Evolutionary conservation across 2,329 filamentous ascomycete genomes (phyloP), one percentile per base, ranked within the genome.

Genomic region (Cylindrodendrum hubeiense): DNA sequence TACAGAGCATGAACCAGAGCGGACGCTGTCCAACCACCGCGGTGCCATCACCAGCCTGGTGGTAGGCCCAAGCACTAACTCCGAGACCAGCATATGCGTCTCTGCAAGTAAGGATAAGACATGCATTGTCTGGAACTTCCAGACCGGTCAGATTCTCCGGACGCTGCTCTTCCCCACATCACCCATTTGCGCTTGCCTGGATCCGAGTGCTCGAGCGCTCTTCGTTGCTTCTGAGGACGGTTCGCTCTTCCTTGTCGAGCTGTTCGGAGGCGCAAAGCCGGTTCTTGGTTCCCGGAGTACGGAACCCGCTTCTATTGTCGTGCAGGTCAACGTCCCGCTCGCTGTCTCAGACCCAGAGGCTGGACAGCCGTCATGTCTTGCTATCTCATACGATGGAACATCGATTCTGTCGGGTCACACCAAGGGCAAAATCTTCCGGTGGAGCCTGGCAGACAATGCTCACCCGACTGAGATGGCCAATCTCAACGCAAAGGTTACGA

Each of bases 111-210:
- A 89, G 72, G 96, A 98, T 81, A 95, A 93, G 80, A 96, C 93
- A 8, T 93, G 93, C 72, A 91, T 97, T 74, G 85, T 97, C 65
- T 99, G 96, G 96, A 95, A 98, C 80, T 97, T 97, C 77, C 89
- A 90, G 67, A 93, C 89, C 1, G 93, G 93, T 41, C 87, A 89
- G 65, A 84, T 91, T 12, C 82, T 98, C 62, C 89, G 95, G 46
- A 98, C 94, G 4, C 89, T 97, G 69, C 85, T 98, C 43, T 89
- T 98, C 61, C 89, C 93, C 2, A 85, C 86, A n/a, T 83, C 87
- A 19, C 93, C 95, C 17, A 84, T 91, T 30, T 94, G 91, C 72
- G 78, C 95, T 34, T 83, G 88, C 9, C 83, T 98, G 5, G 96
- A 98, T 78, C 92, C 95, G 1, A 93, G 91, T 65, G 91, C 95